Conservation (phyloP, 345 rosid genomes). For the Sapria himalayana region DNA sequence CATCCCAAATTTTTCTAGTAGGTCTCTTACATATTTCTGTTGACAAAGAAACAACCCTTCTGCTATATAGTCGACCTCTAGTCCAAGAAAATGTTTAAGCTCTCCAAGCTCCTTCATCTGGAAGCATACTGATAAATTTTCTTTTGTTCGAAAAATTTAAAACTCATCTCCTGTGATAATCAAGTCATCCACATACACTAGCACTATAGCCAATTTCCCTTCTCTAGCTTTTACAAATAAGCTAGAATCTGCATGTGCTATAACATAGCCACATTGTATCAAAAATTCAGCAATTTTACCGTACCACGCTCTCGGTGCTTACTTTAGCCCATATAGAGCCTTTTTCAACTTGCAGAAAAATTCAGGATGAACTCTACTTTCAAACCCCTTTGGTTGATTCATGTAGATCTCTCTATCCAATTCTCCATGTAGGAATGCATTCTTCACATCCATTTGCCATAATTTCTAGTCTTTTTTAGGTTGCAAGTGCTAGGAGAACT, state of each 20-base stretch:
- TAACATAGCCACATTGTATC: background rate
- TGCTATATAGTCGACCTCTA: too few relatives aligned
- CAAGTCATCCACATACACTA: constrained; percentile 1
- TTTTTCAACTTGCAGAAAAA: background rate
- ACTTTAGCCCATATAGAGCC: background rate
- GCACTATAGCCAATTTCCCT: background rate
- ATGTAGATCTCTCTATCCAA: background rate
- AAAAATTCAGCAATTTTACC: background rate
- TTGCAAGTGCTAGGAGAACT: background rate
- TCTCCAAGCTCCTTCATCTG: background rate
- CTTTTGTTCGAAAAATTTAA: background rate
- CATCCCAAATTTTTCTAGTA: too few relatives aligned
- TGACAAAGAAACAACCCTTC: too few relatives aligned
- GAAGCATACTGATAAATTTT: background rate
- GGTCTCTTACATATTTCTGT: too few relatives aligned
- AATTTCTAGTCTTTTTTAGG: background rate
- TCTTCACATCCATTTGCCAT: background rate
- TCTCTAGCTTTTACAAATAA: background rate
- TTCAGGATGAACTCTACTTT: background rate
- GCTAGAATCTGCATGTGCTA: background rate
- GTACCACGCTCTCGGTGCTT: background rate
- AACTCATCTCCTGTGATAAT: background rate
- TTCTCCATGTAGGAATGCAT: background rate
- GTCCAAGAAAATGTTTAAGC: background rate
- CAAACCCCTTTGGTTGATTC: background rate